Base-by-base conservation (phyloP, 2,329 filamentous ascomycete species). In the Aspergillus fijiensis region DNA sequence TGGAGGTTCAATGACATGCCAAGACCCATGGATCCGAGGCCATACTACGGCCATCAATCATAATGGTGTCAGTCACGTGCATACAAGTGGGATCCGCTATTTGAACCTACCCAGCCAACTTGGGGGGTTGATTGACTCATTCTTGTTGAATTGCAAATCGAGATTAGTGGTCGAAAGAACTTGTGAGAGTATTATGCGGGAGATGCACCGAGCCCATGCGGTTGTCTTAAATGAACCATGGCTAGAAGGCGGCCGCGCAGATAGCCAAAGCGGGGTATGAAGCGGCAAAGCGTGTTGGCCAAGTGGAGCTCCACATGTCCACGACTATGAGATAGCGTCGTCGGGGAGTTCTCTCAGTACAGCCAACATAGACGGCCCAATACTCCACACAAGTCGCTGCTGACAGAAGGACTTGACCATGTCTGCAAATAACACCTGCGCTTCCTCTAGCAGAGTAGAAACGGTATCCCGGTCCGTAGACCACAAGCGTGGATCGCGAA, bases 21-120 rank as follows among this genome's bases (percentile, higher is more conserved):
- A 0, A 77, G 69, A 1, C 82, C 82, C 81, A 84, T 84, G 0
- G 80, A 84, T 1, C 82, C 81, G 0, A 84, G 75, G 4, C 82
- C 82, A 27, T 27, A 9, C 27, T 27, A 27, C 2, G 7, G 27
- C 7, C 3, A 23, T 23, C 23, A 23, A 27, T 27, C 27, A 27
- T 9, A 1, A 3, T 23, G 27, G 27, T 27, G 7, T 23, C 23
- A 27, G 27, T 27, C 27, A 27, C 27, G 27, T 27, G 27, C 27
- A 27, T 27, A 9, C 7, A 9, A 27, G 7, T 27, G 27, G 7
- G 9, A 9, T 27, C 27, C 27, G 27, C 7, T 2, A 9, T 27
- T 9, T 2, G 23, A 27, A 27, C 48, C 19, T 49, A 49, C 48
- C 48, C 48, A 49, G 48, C 48, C 48, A 19, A 49, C 19, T 3